Evolutionary conservation across 2,329 filamentous ascomycete species (phyloP).

Genomic region (Fusarium mexicanum): DNA sequence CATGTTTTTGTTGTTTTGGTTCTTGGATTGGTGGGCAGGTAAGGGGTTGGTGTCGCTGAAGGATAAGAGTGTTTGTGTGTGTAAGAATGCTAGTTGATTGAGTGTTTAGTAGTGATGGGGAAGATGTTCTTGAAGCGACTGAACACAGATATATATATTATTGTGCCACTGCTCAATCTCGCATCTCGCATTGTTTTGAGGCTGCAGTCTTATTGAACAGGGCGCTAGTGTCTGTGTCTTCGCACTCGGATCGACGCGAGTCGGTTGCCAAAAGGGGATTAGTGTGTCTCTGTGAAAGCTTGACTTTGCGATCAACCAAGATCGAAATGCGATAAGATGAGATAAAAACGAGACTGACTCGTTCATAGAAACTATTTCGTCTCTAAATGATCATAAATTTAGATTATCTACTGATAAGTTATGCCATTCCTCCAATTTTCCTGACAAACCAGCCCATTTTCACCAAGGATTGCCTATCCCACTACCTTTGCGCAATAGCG

Average conservation of each 20-base stretch:
- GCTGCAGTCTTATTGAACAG: neutral
- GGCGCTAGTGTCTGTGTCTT: slow-evolving; percentile 2
- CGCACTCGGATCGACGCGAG: slow-evolving; percentile 7
- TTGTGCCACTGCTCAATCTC: neutral
- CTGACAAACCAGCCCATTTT: too few relatives aligned
- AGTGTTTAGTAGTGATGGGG: neutral
- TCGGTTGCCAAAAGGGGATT: neutral
- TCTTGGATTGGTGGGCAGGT: neutral
- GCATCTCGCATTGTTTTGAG: neutral
- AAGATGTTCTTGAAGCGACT: neutral
- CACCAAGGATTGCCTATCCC: too few relatives aligned
- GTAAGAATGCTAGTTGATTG: neutral
- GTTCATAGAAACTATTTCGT: too few relatives aligned
- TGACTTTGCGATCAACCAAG: neutral
- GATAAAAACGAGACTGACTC: neutral
- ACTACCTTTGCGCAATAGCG: accelerated
- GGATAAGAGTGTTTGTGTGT: neutral
- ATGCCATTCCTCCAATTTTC: accelerated
- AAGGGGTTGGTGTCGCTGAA: neutral
- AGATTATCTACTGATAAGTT: accelerated
- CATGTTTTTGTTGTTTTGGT: neutral
- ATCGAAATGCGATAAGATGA: neutral
- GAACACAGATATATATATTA: neutral
- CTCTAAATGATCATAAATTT: accelerated
- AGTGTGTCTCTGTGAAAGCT: neutral